A percentile compares a stretch with the other conserved stretches of the same genome.
These are phyloP conservation scores for Sclerotinia spermophila DNA, from an alignment of 2,329 filamentous ascomycete species.

Conservation along the genomic window DNA sequence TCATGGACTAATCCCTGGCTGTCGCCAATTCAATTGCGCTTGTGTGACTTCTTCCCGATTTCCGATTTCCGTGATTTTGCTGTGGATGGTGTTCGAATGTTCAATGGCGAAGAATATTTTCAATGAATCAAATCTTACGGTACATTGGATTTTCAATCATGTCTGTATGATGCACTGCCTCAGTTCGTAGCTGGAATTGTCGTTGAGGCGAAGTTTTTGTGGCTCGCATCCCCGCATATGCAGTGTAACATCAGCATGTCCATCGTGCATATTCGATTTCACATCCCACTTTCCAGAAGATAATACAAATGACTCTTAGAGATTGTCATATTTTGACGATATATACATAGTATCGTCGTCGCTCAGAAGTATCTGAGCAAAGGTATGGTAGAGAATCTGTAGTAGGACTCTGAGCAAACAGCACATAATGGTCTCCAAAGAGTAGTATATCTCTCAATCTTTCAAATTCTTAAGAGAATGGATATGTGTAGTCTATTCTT, in stretches of 20 bases:
- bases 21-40: neutral
- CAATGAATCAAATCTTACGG: neutral
- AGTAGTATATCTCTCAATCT: neutral
- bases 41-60: too few species aligned
- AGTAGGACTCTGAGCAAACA: neutral
- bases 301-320: neutral
- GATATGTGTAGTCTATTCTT: neutral
- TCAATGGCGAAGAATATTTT: neutral
- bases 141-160: neutral
- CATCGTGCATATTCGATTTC: neutral
- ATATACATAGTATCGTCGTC: neutral
- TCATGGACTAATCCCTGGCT: neutral
- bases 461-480: neutral
- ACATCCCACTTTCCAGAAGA: neutral
- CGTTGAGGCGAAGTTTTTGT: conserved; percentile 1
- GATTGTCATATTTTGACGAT: neutral
- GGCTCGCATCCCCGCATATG: conserved; percentile 9
- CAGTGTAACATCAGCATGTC: neutral
- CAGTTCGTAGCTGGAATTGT: neutral
- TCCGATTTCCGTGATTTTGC: neutral
- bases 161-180: conserved; percentile 6
- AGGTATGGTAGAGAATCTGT: neutral
- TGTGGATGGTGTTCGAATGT: neutral
- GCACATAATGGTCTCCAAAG: too few species aligned
- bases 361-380: neutral